Evolutionary conservation across 805 yeast genomes (phyloP), one percentile per base, ranked within the genome.

Genomic region (Monosporozyma unispora): DNA sequence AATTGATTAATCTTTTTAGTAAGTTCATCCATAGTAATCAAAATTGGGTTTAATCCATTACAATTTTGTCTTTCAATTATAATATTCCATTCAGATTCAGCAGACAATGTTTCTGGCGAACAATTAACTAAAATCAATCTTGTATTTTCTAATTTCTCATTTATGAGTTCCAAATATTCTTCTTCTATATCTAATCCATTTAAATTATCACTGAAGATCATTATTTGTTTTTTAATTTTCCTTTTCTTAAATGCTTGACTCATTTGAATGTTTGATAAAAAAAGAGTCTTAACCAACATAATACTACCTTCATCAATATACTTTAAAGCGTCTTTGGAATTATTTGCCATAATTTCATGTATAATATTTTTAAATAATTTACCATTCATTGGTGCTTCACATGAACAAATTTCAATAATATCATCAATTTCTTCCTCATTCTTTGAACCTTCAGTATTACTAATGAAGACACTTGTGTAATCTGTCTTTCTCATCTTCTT

Each of bases 401-500:
- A 52, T 1, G 52, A 46, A 25, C 50, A 53, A 8, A 60, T 38
- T 40, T 58, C 53, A 43, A 38, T 54, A 14, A 62, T 55, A 44
- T 57, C 54, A 1, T 59, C 60, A 5, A 63, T 53, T 10, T 50
- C 49, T 42, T 54, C 57, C 5, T 55, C 47, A 44, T 61, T 60
- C 9, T 44, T 46, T 3, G 55, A 49, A 11, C 40, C 35, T 18
- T 46, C 41, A 29, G 57, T 53, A 43, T 59, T 63, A 8, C 56
- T 56, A 33, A 60, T 39, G 40, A 51, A 57, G 38, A 58, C 53
- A 47, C 56, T 55, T 18, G 57, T 49, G 57, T 59, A 64, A 49
- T 64, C 67, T 1, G 69, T 64, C 55, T 62, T 64, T 27, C 69
- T 59, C 23, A 46, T 48, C 40, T 56, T 54, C 45, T 57, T 60